These are phyloP conservation scores for Hypoxylon subgilvum DNA, from an alignment of 495 filamentous ascomycete species.

Conservation along the genomic window DNA sequence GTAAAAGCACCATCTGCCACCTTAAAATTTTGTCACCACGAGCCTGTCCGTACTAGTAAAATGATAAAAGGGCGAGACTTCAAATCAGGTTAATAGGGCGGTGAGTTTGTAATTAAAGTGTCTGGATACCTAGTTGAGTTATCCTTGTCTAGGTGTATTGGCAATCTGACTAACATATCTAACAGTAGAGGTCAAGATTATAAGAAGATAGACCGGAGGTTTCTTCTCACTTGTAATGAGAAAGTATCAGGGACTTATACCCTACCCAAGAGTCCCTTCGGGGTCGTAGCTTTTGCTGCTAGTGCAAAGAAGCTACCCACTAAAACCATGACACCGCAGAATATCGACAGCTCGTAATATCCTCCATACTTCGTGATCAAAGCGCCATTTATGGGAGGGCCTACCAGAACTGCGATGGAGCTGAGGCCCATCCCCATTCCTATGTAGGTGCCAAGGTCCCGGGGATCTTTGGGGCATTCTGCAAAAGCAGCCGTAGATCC, in stretches of 20 bases:
- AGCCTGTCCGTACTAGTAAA: too few relatives aligned
- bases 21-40: neutral
- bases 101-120: too few relatives aligned
- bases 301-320: constrained; percentile 7
- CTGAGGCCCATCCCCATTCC: constrained; percentile 58
- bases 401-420: constrained; percentile 54
- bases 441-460: constrained; percentile 61
- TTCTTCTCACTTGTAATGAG: neutral
- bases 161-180: neutral
- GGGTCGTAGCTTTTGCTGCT: constrained; percentile 13
- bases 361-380: constrained; percentile 50
- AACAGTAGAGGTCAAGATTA: neutral
- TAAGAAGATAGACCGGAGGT: neutral
- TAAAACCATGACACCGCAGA: constrained; percentile 49
- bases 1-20: neutral
- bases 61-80: too few relatives aligned
- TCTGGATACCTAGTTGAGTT: too few relatives aligned
- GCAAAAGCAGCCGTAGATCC: constrained; percentile 52
- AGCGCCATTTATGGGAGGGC: constrained; percentile 60
- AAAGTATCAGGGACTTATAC: neutral
- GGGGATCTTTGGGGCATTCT: constrained; percentile 47
- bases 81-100: too few relatives aligned
- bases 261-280: constrained; percentile 23
- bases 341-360: constrained; percentile 51
- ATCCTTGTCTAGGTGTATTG: neutral